These are phyloP conservation scores for Zhuliangozyma parablackwelliae DNA, from an alignment of 1,139 yeast species.

Conservation along the genomic window DNA sequence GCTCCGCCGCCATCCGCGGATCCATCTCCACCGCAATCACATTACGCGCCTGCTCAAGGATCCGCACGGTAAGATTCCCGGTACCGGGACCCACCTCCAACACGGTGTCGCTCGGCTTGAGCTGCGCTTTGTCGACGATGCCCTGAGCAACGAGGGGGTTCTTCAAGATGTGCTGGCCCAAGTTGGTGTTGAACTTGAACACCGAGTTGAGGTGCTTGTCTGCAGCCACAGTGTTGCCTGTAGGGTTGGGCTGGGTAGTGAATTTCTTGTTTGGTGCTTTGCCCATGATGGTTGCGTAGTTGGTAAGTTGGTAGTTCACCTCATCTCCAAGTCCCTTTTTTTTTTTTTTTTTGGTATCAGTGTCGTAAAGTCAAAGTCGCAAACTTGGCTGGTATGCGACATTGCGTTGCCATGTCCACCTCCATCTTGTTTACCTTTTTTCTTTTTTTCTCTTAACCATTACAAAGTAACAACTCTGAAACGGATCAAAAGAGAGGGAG, in stretches of 20 bases:
- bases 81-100: conserved; percentile 99
- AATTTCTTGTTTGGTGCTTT: conserved; percentile 55
- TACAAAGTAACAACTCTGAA: too few species aligned
- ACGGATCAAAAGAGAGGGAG: too few species aligned
- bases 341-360: conserved; percentile 1
- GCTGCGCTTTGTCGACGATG: conserved; percentile 92
- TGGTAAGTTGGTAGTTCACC: conserved; percentile 3
- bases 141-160: conserved; percentile 97
- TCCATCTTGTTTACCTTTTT: background rate
- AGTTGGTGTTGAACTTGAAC: conserved; percentile 91
- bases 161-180: conserved; percentile 95
- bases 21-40: conserved; percentile 98
- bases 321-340: conserved; percentile 5
- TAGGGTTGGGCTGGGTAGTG: conserved; percentile 35
- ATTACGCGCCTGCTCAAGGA: conserved; percentile 84
- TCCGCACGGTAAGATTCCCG: conserved; percentile 92
- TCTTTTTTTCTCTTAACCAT: background rate
- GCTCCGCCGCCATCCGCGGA: conserved; percentile 98
- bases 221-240: conserved; percentile 53
- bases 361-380: background rate
- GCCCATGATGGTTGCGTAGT: conserved; percentile 33
- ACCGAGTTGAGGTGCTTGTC: conserved; percentile 75
- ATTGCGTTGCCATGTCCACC: too few species aligned
- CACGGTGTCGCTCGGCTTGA: conserved; percentile 88
- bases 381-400: too few species aligned